Evolutionary conservation across 2,329 filamentous ascomycete species (phyloP), one percentile per base, ranked within the genome.

Genomic region (Calonectria honghensis): DNA sequence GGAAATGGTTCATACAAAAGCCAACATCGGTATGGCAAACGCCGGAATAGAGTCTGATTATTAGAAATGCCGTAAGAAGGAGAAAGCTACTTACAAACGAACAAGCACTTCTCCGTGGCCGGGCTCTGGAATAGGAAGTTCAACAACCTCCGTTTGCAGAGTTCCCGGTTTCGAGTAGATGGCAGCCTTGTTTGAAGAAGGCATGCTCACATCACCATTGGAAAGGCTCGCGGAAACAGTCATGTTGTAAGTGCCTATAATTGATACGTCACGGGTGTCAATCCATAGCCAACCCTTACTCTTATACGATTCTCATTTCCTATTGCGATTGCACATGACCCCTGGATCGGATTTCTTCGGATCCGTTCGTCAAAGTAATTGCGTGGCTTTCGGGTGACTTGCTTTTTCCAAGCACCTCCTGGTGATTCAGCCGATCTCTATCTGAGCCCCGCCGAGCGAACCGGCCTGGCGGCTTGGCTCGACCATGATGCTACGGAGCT

Each of bases 1-100:
- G 37, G 37, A 74, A 74, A 16, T 51, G 18, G 39, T 72, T 72
- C 37, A 68, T 50, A 32, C 73, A 74, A 27, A 74, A 64, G 13
- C 54, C 68, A n/a, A 65, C 29, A 32, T 74, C 73, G 14, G 73
- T 74, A 63, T 74, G 73, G 4, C 73, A 74, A 1, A 74, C 73
- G 7, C 73, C 73, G 4, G 73, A 74, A 50, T 64, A 74, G 2
- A 74, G 29, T 11, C 68, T 74, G 7, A 41, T 5, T 5, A 20
- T 63, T n/a, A 63, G 37, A 63, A 41, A 41, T 2, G 6, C 3
- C 18, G 6, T 27, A 18, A 0, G 31, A 6, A 18, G n/a, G 2
- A 41, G 0, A 3, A 13, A 4, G 29, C 6, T 0, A 35, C 69
- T 65, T 37, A 72, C 73, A 74, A n/a, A 10, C 73, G 63, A 41